Conservation (phyloP, 2,329 filamentous ascomycete species). For the Lachnellula arida region DNA sequence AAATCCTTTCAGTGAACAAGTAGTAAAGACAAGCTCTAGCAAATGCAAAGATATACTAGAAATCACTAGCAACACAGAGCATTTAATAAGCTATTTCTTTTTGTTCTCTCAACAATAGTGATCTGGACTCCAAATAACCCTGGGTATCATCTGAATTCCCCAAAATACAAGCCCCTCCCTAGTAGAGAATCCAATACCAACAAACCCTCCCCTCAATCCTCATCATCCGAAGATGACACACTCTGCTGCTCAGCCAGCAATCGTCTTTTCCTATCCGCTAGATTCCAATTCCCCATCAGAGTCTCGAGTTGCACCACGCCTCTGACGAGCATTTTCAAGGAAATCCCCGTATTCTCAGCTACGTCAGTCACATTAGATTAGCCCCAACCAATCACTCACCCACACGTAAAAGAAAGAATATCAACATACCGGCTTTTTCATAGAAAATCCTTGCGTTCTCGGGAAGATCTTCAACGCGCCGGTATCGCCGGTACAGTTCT, state of each 20-base stretch:
- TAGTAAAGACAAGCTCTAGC: too few relatives aligned
- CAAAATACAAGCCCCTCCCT: neutral
- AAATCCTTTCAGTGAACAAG: too few relatives aligned
- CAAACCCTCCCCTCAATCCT: constrained; percentile 1
- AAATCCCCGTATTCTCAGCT: constrained; percentile 26
- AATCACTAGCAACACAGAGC: too few relatives aligned
- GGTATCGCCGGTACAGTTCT: constrained; percentile 34
- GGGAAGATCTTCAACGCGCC: constrained; percentile 39
- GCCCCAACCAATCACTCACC: neutral
- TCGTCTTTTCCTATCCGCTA: constrained; percentile 21
- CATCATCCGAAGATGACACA: neutral
- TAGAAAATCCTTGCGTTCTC: constrained; percentile 40
- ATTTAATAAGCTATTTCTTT: neutral
- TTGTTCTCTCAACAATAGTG: neutral
- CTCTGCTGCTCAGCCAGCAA: neutral
- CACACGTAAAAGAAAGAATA: neutral
- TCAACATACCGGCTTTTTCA: constrained; percentile 36
- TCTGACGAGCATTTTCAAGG: constrained; percentile 22
- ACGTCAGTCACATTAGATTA: constrained; percentile 4
- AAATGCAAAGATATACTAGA: too few relatives aligned
- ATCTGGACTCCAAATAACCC: neutral
- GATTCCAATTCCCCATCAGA: constrained; percentile 26
- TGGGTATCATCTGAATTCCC: neutral
- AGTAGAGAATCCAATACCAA: neutral
- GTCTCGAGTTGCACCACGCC: constrained; percentile 28